Evolutionary conservation across 129 eudicot genomes (phyloP).

Genomic region (Escallonia herrerae): DNA sequence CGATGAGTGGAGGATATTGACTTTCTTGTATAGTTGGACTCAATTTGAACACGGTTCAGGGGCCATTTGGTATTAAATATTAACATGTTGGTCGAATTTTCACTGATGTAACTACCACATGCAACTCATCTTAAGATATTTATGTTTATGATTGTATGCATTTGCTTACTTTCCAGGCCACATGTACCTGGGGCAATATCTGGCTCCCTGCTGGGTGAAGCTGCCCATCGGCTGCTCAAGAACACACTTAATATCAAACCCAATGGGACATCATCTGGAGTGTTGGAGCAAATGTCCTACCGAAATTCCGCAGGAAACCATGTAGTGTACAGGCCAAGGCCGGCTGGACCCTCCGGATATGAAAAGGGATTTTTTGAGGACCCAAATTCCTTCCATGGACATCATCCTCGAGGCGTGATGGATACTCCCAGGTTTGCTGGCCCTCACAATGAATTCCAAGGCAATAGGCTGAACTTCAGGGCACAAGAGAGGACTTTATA

Average conservation of each 20-base stretch:
- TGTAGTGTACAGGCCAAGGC: constrained; percentile 49
- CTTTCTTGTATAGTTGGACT: too few relatives aligned
- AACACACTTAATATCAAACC: constrained; percentile 67
- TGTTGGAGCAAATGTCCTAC: constrained; percentile 26
- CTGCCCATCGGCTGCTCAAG: constrained; percentile 87
- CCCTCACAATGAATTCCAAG: constrained; percentile 20
- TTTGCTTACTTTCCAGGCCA: constrained; percentile 47
- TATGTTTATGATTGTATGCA: background rate
- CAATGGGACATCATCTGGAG: constrained; percentile 21
- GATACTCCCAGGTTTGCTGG: constrained; percentile 31
- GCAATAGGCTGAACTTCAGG: constrained; percentile 10
- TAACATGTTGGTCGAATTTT: too few relatives aligned
- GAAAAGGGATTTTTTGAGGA: constrained; percentile 45
- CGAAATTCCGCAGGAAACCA: constrained; percentile 35
- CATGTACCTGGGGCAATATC: constrained; percentile 75
- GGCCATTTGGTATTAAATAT: too few relatives aligned
- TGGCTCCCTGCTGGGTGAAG: constrained; percentile 83
- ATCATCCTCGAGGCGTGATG: constrained; percentile 26
- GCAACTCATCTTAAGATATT: background rate
- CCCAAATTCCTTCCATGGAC: constrained; percentile 22
- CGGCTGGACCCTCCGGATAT: constrained; percentile 64
- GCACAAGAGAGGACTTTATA: constrained; percentile 30
- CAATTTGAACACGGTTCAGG: too few relatives aligned
- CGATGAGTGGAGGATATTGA: too few relatives aligned
- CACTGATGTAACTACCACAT: too few relatives aligned